Evolutionary conservation across 2,329 filamentous ascomycete genomes (phyloP).

Genomic region (Aspergillus latus): DNA sequence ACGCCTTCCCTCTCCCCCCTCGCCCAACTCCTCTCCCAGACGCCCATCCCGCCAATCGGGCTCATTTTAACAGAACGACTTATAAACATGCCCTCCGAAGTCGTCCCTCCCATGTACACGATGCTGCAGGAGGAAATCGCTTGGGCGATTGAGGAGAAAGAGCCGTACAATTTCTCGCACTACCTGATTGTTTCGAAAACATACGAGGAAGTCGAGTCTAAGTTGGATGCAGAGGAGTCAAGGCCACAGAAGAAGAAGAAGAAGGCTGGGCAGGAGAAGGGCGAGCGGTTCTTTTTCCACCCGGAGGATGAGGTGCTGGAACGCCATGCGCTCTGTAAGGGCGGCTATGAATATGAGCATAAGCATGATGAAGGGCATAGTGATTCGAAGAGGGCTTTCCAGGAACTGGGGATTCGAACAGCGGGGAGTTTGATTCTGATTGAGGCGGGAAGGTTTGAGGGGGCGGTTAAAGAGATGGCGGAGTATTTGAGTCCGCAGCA

Average conservation of each 20-base stretch:
- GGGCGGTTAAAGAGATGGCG: conserved; percentile 71
- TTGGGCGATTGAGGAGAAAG: conserved; percentile 82
- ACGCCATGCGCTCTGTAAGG: conserved; percentile 68
- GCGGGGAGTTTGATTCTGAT: conserved; percentile 84
- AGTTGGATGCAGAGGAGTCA: conserved; percentile 66
- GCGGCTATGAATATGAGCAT: conserved; percentile 75
- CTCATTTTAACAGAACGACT: conserved; percentile 88
- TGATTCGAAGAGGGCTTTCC: conserved; percentile 92
- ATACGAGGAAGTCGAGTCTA: conserved; percentile 85
- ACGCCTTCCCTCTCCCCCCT: conserved; percentile 59
- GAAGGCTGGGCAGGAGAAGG: conserved; percentile 43
- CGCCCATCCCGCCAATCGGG: conserved; percentile 65
- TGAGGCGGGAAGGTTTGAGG: conserved; percentile 73
- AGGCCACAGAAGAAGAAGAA: conserved; percentile 68
- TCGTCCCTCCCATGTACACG: conserved; percentile 88
- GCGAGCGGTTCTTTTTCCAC: conserved; percentile 83
- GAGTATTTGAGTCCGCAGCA: conserved; percentile 55
- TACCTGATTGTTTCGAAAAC: conserved; percentile 89
- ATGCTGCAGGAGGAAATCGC: conserved; percentile 92
- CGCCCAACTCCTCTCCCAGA: conserved; percentile 56
- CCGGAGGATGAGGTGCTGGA: conserved; percentile 90
- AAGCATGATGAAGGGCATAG: conserved; percentile 73
- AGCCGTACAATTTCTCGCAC: conserved; percentile 90
- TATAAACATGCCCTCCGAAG: conserved; percentile 94
- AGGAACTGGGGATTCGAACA: conserved; percentile 84